Percentiles rank a stretch among this genome's conserved stretches.
Conservation (phyloP, 2,329 filamentous ascomycete species). For the Onygena corvina region DNA sequence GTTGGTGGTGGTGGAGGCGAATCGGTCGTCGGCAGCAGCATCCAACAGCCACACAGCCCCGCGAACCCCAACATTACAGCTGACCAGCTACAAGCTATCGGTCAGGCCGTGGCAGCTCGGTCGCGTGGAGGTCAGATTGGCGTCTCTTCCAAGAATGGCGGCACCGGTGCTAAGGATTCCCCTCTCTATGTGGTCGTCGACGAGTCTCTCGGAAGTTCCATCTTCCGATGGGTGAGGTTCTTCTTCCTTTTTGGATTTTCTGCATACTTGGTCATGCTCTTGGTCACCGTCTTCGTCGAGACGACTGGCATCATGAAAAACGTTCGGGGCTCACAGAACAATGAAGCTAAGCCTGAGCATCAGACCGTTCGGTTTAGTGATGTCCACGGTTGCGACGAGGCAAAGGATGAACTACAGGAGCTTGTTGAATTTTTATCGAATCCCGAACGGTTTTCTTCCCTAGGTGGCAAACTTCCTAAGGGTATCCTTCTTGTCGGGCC, state of each 20-base stretch:
- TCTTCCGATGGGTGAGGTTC: slow-evolving; percentile 91
- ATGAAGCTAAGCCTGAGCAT: slow-evolving; percentile 82
- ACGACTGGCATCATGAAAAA: slow-evolving; percentile 67
- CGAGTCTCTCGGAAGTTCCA: slow-evolving; percentile 62
- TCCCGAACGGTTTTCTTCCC: slow-evolving; percentile 81
- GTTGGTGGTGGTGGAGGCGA: slow-evolving; percentile 37
- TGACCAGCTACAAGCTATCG: slow-evolving; percentile 62
- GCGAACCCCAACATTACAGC: slow-evolving; percentile 37
- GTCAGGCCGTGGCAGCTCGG: slow-evolving; percentile 67
- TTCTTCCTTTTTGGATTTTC: slow-evolving; percentile 64
- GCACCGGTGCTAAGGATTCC: slow-evolving; percentile 62
- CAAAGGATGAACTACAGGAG: slow-evolving; percentile 94
- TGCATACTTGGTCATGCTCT: slow-evolving; percentile 65
- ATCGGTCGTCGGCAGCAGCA: slow-evolving; percentile 14
- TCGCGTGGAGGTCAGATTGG: slow-evolving; percentile 54
- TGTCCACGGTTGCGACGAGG: slow-evolving; percentile 94
- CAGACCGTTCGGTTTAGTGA: slow-evolving; percentile 86
- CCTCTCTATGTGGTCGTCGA: slow-evolving; percentile 96
- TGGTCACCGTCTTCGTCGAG: slow-evolving; percentile 74
- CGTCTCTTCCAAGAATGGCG: slow-evolving; percentile 36
- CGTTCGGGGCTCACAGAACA: slow-evolving; percentile 56
- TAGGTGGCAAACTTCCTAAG: slow-evolving; percentile 93
- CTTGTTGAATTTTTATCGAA: slow-evolving; percentile 92
- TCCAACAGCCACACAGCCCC: slow-evolving; percentile 14
- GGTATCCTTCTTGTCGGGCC: slow-evolving; percentile 90